Percentiles rank a stretch among this genome's conserved stretches.
phyloP scores from a whole-genome alignment of 2,329 filamentous ascomycete species.

The Dothideomycetes sp. region DNA sequence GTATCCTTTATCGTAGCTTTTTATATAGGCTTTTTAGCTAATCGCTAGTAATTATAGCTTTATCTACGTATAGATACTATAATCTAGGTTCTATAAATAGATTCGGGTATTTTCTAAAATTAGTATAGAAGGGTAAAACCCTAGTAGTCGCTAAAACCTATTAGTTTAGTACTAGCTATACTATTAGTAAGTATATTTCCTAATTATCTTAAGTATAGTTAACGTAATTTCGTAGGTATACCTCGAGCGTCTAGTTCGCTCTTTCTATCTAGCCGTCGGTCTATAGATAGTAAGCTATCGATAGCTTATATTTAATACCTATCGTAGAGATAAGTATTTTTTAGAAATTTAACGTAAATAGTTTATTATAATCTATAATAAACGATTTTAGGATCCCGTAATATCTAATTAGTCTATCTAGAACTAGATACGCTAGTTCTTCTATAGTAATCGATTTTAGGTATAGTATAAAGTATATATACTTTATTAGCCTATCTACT shows the following conservation, averaged over 20 bases:
- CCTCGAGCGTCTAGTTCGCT: conserved; percentile 20
- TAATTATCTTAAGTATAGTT: conserved; percentile 20
- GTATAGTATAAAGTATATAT: conserved; percentile 14
- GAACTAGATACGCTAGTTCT: conserved; percentile 16
- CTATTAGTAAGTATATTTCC: conserved; percentile 17
- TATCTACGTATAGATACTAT: not conserved
- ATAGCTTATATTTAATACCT: conserved; percentile 19
- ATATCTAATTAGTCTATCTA: conserved; percentile 16
- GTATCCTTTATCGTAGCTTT: not conserved
- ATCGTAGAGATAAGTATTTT: conserved; percentile 14
- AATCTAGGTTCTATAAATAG: not conserved
- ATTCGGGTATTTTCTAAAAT: conserved; percentile 13
- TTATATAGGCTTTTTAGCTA: not conserved
- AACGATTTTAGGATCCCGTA: conserved; percentile 16
- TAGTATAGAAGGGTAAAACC: conserved; percentile 18
- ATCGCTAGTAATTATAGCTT: not conserved
- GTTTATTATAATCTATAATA: conserved; percentile 18
- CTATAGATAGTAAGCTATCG: conserved; percentile 21
- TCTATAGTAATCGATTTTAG: conserved; percentile 13
- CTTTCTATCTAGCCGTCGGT: conserved; percentile 23
- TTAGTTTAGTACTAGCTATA: conserved; percentile 20
- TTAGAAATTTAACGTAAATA: conserved; percentile 20
- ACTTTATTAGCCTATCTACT: conserved; percentile 17
- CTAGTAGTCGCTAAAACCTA: conserved; percentile 13
- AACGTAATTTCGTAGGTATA: conserved; percentile 19